Base-by-base conservation (phyloP, 495 filamentous ascomycete genomes). In the Endocarpon pusillum region DNA sequence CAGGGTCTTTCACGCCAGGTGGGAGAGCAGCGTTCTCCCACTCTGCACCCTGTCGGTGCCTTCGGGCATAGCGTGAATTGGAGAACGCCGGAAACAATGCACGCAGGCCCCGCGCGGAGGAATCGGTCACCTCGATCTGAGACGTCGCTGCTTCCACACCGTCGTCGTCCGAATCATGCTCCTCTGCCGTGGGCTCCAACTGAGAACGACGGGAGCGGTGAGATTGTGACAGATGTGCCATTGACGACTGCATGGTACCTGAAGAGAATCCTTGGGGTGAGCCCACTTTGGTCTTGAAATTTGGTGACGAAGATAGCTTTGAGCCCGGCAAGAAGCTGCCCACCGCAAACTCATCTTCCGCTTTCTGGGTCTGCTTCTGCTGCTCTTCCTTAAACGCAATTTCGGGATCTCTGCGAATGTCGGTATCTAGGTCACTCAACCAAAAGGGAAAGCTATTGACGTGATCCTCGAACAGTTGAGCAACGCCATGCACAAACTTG, bases 371-470 rank as follows among this genome's bases (percentile, higher is more conserved):
- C 34, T 77, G 71, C 29, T 75, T 67, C 44, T 85, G 76, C 51
- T 94, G 87, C 45, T 92, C 84, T 45, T 83, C 81, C 34, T 89
- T 76, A 52, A 92, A 96, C 1, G 91, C 89, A 21, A 70, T 67
- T 48, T 89, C 75, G 2, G 89, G 89, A 49, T 97, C 89, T 43
- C 78, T 80, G 34, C 84, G 72, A 44, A 97, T 96, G 45, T 97
- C 89, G 21, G 69, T 81, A 42, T 93, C 87, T 7, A 94, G 59
- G 34, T 86, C 80, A 38, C 75, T 68, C 3, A 94, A 70, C 89
- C 89, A 97, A 64, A 96, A 94, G 3, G 89, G 89, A 37, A 97
- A 74, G 37, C 67, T 82, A 57, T 96, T 96, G 52, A 97, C 87
- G 48, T 92, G 63, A 49, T 96, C 91, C 39, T 96, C 91, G 46